phyloP scores from a whole-genome alignment of 148 eudicot genomes.

The Silene latifolia region DNA sequence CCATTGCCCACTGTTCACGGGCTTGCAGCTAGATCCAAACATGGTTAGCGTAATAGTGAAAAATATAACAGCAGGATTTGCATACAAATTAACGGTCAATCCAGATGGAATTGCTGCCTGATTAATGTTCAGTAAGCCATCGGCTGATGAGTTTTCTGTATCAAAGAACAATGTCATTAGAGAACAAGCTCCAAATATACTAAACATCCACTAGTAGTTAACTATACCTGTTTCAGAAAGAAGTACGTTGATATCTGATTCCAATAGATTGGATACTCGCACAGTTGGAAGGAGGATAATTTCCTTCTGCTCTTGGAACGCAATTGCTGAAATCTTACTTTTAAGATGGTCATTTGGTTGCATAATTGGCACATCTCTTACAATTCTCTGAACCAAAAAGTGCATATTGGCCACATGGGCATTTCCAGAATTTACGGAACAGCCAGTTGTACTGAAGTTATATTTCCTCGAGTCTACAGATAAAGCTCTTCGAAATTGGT shows the following conservation, averaged over 20 bases:
- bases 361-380: conserved; percentile 64
- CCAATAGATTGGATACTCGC: conserved; percentile 65
- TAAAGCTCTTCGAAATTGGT: conserved; percentile 77
- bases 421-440: conserved; percentile 58
- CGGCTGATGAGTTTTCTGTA: conserved; percentile 49
- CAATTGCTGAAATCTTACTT: conserved; percentile 52
- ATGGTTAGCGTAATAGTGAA: conserved; percentile 63
- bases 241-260: conserved; percentile 67
- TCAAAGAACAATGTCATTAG: conserved; percentile 20
- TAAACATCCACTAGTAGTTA: not conserved
- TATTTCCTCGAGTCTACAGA: conserved; percentile 46
- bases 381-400: conserved; percentile 75
- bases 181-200: not conserved
- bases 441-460: conserved; percentile 62
- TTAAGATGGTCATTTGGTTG: conserved; percentile 46
- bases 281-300: conserved; percentile 87
- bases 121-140: conserved; percentile 39
- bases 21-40: conserved; percentile 72
- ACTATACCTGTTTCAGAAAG: conserved; percentile 68
- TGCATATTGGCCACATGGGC: conserved; percentile 45
- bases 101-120: conserved; percentile 64
- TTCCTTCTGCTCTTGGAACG: conserved; percentile 85
- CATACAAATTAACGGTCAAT: conserved; percentile 65
- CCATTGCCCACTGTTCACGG: conserved; percentile 84
- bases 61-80: conserved; percentile 67